Evolutionary conservation across 2,329 filamentous ascomycete genomes (phyloP), one percentile per base, ranked within the genome.

Genomic region (Hymenoscyphus scutula): DNA sequence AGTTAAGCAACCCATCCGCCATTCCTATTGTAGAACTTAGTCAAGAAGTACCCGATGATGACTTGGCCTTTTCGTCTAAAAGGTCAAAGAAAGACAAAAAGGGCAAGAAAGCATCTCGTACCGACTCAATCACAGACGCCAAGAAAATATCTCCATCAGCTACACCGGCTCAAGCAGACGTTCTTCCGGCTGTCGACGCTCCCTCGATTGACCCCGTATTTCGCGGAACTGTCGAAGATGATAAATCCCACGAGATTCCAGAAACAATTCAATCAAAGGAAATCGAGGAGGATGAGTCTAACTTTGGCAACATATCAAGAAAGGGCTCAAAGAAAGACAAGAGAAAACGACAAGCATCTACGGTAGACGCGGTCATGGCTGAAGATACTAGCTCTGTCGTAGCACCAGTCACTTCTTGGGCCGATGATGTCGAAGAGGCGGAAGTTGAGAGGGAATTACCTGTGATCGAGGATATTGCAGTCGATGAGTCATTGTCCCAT

Each of bases 51-150:
- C 56, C 58, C 56, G 37, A 59, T 15, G 58, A 62, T n/a, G 19
- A 25, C 23, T 65, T 68, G 53, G 64, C 27, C 27, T 60, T 64
- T 34, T 30, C 58, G 17, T 55, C 61, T 27, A 62, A 62, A 11
- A 55, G 63, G 55, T 53, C 58, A 13, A 63, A 64, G 56, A 65
- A 76, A 63, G 71, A 72, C 5, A 78, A 78, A 69, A 69, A 68
- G 34, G 34, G 34, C 4, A 45, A 51, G 29, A 53, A 59, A 55
- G 53, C 53, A 58, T 67, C 68, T 51, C 62, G 56, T 30, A 32
- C 32, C 37, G 45, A 54, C 32, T 64, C 63, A 19, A 64, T 67
- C 38, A 66, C 30, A 34, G 48, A 56, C 8, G 10, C 45, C 23
- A 45, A 56, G n/a, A 23, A 58, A 30, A 13, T 56, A 11, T 27